phyloP scores from a whole-genome alignment of 108 stramenopile genomes.

The Discostella stelligeroides region DNA sequence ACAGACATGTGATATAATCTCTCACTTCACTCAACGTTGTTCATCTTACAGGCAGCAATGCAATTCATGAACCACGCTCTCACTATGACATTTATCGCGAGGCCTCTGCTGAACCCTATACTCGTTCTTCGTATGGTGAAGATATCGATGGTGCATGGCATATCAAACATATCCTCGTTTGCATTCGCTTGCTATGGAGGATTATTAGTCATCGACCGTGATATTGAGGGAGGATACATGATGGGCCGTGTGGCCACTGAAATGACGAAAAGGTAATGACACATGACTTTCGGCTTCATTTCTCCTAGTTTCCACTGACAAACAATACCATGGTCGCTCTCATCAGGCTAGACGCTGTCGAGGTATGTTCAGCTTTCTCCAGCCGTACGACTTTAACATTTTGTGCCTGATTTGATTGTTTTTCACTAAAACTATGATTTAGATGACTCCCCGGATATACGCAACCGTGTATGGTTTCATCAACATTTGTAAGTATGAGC shows the following conservation, averaged over 20 bases:
- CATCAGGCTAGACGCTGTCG: slow-evolving; percentile 5
- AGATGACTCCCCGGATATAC: slow-evolving; percentile 35
- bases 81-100: slow-evolving; percentile 14
- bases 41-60: slow-evolving; percentile 47
- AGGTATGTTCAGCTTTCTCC: slow-evolving; percentile 1
- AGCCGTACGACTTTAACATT: background rate
- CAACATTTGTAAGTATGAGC: slow-evolving; percentile 35
- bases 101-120: slow-evolving; percentile 28
- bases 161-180: slow-evolving; percentile 31
- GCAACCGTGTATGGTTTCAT: slow-evolving; percentile 34
- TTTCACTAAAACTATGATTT: background rate
- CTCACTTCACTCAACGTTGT: background rate
- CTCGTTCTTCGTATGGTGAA: slow-evolving; percentile 49
- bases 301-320: too few species aligned
- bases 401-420: background rate
- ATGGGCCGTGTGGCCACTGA: slow-evolving; percentile 53
- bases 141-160: slow-evolving; percentile 36
- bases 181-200: slow-evolving; percentile 45
- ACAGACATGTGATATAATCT: background rate
- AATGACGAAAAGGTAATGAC: slow-evolving; percentile 24
- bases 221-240: slow-evolving; percentile 53
- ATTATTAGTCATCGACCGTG: slow-evolving; percentile 34
- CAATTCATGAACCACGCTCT: slow-evolving; percentile 46
- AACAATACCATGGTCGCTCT: too few species aligned
- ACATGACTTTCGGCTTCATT: too few species aligned